These are phyloP conservation scores for Trichoderma hamatum DNA, from an alignment of 2,329 filamentous ascomycete genomes.

Conservation along the genomic window DNA sequence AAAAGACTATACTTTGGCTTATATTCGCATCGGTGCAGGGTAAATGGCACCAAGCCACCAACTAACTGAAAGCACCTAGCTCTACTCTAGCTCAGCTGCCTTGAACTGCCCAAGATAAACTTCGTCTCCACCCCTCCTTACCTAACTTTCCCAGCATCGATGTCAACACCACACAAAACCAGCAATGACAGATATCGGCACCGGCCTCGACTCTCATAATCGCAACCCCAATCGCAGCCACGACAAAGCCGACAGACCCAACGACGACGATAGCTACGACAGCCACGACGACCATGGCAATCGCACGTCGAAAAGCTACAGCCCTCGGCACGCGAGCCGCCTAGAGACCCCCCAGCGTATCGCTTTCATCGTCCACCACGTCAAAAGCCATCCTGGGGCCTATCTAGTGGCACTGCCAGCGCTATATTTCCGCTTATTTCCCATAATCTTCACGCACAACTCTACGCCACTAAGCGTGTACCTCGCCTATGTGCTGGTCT, in stretches of 20 bases:
- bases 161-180: background rate
- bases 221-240: constrained; percentile 20
- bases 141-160: background rate
- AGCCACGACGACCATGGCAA: constrained; percentile 5
- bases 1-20: background rate
- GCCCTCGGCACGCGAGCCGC: background rate
- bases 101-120: background rate
- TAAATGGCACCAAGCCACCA: background rate
- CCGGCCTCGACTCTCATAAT: constrained; percentile 17
- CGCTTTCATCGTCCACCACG: constrained; percentile 9
- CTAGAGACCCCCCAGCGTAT: constrained; percentile 10
- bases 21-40: background rate
- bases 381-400: constrained; percentile 6
- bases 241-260: background rate
- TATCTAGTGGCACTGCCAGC: constrained; percentile 19
- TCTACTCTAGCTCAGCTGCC: background rate
- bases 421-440: constrained; percentile 26
- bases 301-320: background rate
- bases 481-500: constrained; percentile 26
- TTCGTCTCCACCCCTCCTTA: constrained; percentile 4
- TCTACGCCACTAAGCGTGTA: constrained; percentile 25
- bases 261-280: background rate
- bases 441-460: constrained; percentile 26
- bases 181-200: constrained; percentile 23
- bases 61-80: background rate